Percentiles rank a stretch among this genome's conserved stretches.
Conservation (phyloP, 371 early-diverging fungal genomes). For the Syncephalis plumigaleata region DNA sequence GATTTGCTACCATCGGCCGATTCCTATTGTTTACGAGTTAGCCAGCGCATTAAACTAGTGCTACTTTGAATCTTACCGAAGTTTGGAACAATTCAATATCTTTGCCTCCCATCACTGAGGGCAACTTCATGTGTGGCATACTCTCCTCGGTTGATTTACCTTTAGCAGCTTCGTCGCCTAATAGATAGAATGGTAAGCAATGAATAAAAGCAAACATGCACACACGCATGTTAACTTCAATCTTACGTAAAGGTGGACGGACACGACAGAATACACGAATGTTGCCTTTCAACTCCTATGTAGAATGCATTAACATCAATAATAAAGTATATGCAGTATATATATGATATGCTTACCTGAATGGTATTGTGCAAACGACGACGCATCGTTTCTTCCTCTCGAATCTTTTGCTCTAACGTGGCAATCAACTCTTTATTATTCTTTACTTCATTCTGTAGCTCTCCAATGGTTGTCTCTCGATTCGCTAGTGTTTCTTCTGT, state of each 20-base stretch:
- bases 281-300: conserved; percentile 90
- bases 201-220: too few relatives aligned
- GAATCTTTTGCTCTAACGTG: conserved; percentile 40
- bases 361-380: conserved; percentile 78
- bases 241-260: conserved; percentile 52
- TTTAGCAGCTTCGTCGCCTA: too few relatives aligned
- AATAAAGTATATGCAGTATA: conserved; percentile 5
- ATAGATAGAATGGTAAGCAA: too few relatives aligned
- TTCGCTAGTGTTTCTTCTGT: conserved; percentile 21
- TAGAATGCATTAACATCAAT: conserved; percentile 6
- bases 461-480: conserved; percentile 25
- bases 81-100: conserved; percentile 29
- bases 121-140: too few relatives aligned
- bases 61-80: too few relatives aligned
- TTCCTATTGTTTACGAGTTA: background rate
- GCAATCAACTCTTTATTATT: conserved; percentile 13
- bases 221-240: too few relatives aligned
- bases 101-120: conserved; percentile 4
- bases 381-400: conserved; percentile 59
- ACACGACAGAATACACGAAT: conserved; percentile 96
- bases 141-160: background rate
- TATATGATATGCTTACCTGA: conserved; percentile 19
- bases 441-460: conserved; percentile 17
- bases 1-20: conserved; percentile 14
- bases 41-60: too few relatives aligned